Base-by-base conservation (phyloP, 2,329 filamentous ascomycete species). In the Calonectria fujianensis region DNA sequence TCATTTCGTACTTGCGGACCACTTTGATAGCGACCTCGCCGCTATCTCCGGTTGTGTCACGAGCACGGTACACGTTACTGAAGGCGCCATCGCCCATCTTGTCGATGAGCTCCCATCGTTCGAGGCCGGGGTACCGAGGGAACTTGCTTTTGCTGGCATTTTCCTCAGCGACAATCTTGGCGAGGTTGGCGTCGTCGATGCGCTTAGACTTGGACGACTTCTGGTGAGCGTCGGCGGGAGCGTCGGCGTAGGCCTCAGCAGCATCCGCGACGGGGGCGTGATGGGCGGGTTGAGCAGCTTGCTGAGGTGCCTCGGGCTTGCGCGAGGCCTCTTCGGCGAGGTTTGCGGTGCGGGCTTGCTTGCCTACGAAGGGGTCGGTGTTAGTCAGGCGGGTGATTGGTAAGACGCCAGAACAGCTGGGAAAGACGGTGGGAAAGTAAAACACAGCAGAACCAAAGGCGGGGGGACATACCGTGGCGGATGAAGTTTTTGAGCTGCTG, bases 81-180 rank as follows among this genome's bases (percentile, higher is more conserved):
- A 99, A 99, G 75, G 97, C 97, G 75, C 97, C 97, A 80, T 98
- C 97, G 78, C 97, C 97, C 96, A 99, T 99, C 90, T 98, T 98
- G 87, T 98, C 96, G 68, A 97, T 74, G 41, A 98, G 88, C 69
- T 94, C 92, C 93, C 95, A 99, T 82, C 96, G 82, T 68, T 87
- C 85, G 11, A 87, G 81, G 37, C 85, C 85, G 2, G 85, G 85
- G 66, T 87, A 87, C 80, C 89, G 91, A 51, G 97, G 96, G 82
- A 98, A 93, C 85, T 96, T 98, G 83, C 92, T 92, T 84, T 93
- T 95, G 86, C 89, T 95, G 82, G 95, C 94, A 74, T 96, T 95
- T 88, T 98, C 97, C 84, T 98, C 97, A 72, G 95, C 95, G 1
- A 99, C 93, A 51, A 98, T 93, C 81, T 94, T 93, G 83, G 96